phyloP scores from a whole-genome alignment of 371 early-diverging fungal genomes.

The Umbelopsis sp. region DNA sequence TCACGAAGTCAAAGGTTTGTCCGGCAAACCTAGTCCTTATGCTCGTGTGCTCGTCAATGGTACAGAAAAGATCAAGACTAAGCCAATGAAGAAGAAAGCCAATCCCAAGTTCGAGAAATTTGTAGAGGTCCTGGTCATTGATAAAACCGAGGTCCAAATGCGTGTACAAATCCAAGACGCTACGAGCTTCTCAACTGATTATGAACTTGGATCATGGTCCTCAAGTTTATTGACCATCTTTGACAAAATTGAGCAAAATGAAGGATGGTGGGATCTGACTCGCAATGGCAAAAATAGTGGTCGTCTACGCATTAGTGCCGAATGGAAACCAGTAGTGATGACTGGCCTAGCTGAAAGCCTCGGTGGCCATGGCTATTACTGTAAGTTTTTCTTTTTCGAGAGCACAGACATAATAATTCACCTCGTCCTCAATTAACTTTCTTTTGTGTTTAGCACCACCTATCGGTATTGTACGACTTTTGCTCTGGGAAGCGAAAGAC shows the following conservation, averaged over 20 bases:
- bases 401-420: no score
- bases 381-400: slow-evolving; percentile 21
- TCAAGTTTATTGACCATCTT: slow-evolving; percentile 42
- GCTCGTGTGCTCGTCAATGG: slow-evolving; percentile 52
- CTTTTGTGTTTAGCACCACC: slow-evolving; percentile 46
- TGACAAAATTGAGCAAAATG: slow-evolving; percentile 36
- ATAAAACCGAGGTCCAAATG: slow-evolving; percentile 41
- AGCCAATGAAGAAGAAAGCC: slow-evolving; percentile 44
- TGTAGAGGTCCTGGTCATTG: slow-evolving; percentile 49
- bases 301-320: slow-evolving; percentile 48
- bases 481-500: slow-evolving; percentile 71
- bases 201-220: slow-evolving; percentile 46
- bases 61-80: slow-evolving; percentile 42
- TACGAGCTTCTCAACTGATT: slow-evolving; percentile 38
- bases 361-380: slow-evolving; percentile 42
- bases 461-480: slow-evolving; percentile 81
- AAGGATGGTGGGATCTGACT: slow-evolving; percentile 51
- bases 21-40: slow-evolving; percentile 47
- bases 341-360: slow-evolving; percentile 39
- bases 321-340: slow-evolving; percentile 65
- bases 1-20: slow-evolving; percentile 55
- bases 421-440: no score
- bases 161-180: slow-evolving; percentile 48
- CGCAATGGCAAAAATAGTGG: slow-evolving; percentile 29
- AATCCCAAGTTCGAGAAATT: slow-evolving; percentile 53